Percentiles rank a stretch among this genome's conserved stretches.
Evolutionary conservation across 495 filamentous ascomycete species (phyloP).

Genomic region (Annulohypoxylon maeteangense): DNA sequence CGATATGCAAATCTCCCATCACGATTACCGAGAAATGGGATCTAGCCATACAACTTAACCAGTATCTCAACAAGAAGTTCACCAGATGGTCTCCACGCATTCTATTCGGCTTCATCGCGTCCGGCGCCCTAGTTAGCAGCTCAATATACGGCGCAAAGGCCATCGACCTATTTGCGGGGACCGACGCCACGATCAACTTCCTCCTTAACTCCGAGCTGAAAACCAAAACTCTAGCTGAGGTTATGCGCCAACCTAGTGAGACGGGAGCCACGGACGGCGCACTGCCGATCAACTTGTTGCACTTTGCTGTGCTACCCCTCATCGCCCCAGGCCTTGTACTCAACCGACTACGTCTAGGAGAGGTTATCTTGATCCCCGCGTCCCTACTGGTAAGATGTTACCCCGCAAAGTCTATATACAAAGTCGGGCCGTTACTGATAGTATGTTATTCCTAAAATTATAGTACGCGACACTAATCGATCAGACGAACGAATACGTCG

Average conservation of each 20-base stretch:
- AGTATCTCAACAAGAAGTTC: conserved; percentile 64
- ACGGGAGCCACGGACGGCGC: neutral
- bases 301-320: conserved; percentile 43
- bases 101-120: conserved; percentile 63
- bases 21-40: conserved; percentile 76
- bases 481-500: conserved; percentile 41
- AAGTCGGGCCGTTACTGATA: conserved; percentile 11
- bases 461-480: conserved; percentile 43
- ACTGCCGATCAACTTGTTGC: conserved; percentile 32
- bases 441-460: neutral
- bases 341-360: conserved; percentile 46
- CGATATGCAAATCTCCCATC: conserved; percentile 88
- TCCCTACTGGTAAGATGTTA: conserved; percentile 49
- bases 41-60: conserved; percentile 68
- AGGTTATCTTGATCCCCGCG: conserved; percentile 48
- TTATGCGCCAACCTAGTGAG: conserved; percentile 7
- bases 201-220: conserved; percentile 26
- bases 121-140: conserved; percentile 60
- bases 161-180: conserved; percentile 52
- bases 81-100: conserved; percentile 68
- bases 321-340: conserved; percentile 56
- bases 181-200: conserved; percentile 42
- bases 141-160: conserved; percentile 54
- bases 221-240: neutral
- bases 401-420: neutral